phyloP scores from a whole-genome alignment of 352 stramenopile genomes.

The Globisporangium camurandrum region DNA sequence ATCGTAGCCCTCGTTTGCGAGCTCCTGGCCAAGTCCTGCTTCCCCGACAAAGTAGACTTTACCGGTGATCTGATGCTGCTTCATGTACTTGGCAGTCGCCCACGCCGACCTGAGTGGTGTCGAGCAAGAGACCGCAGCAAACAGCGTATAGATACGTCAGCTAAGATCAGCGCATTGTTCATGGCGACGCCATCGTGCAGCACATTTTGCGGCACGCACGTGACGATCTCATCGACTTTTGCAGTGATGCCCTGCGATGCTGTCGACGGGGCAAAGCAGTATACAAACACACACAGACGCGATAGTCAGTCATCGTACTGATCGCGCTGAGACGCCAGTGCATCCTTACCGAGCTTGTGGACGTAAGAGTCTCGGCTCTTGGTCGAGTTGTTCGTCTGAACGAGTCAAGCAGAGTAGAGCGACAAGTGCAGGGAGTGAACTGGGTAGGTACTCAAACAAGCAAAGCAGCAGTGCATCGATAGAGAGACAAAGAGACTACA shows the following conservation, averaged over 20 bases:
- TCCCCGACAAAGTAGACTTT: constrained; percentile 87
- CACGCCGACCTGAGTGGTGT: constrained; percentile 59
- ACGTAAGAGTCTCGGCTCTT: constrained; percentile 77
- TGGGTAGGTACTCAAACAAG: too few species aligned
- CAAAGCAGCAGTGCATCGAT: neutral
- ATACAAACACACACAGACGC: neutral
- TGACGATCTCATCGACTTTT: constrained; percentile 70
- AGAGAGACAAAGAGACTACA: neutral
- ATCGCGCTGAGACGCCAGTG: neutral
- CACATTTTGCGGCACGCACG: constrained; percentile 22
- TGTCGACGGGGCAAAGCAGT: constrained; percentile 11
- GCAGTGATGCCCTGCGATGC: constrained; percentile 69
- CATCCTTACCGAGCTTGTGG: constrained; percentile 65
- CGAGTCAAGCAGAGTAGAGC: neutral
- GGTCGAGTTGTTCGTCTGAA: constrained; percentile 81
- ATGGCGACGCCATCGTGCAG: neutral
- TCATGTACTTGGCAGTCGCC: constrained; percentile 77
- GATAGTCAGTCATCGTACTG: too few species aligned
- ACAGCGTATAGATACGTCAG: too few species aligned
- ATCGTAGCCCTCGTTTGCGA: constrained; percentile 58
- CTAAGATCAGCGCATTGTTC: neutral
- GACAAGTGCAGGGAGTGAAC: too few species aligned
- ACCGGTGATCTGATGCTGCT: constrained; percentile 59
- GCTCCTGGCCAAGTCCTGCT: constrained; percentile 52
- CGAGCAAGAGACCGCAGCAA: too few species aligned